Evolutionary conservation across 106 monocot species (phyloP).

Genomic region (Hemerocallis citrina): DNA sequence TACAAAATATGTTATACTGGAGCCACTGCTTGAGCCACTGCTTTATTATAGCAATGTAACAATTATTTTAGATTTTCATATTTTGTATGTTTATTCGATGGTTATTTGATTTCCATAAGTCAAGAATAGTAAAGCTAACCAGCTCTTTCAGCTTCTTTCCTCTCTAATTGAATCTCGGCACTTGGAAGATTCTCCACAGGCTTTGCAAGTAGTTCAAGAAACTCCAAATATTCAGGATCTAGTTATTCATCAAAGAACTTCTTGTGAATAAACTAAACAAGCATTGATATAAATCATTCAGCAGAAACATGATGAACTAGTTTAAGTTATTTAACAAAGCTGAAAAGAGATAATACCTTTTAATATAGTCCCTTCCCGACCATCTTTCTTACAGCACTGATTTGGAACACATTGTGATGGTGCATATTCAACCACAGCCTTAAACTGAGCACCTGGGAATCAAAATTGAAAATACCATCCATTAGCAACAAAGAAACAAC

Average conservation of each 20-base stretch:
- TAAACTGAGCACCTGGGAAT: constrained; percentile 54
- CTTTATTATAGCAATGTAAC: no score
- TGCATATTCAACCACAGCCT: constrained; percentile 68
- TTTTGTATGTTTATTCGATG: neutral
- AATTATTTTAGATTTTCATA: neutral
- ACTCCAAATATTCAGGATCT: constrained; percentile 78
- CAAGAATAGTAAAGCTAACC: constrained; percentile 25
- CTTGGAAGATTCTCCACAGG: constrained; percentile 80
- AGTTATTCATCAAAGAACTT: constrained; percentile 23
- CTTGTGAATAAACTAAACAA: constrained; percentile 15
- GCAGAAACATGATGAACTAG: neutral
- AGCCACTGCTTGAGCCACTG: no score
- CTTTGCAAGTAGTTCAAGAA: constrained; percentile 60
- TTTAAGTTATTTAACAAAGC: neutral
- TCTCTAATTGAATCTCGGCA: constrained; percentile 84
- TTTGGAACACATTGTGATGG: constrained; percentile 70
- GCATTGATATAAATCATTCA: neutral
- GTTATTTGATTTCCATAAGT: neutral
- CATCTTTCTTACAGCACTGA: constrained; percentile 53
- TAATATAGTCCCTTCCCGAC: constrained; percentile 63
- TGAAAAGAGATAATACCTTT: constrained; percentile 20
- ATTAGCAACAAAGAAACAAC: no score
- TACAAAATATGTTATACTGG: no score
- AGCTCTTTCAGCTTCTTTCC: constrained; percentile 71
- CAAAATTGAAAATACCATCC: no score